Evolutionary conservation across 257 asterid species (phyloP), one percentile per base, ranked within the genome.

Genomic region (Solanum okadae): DNA sequence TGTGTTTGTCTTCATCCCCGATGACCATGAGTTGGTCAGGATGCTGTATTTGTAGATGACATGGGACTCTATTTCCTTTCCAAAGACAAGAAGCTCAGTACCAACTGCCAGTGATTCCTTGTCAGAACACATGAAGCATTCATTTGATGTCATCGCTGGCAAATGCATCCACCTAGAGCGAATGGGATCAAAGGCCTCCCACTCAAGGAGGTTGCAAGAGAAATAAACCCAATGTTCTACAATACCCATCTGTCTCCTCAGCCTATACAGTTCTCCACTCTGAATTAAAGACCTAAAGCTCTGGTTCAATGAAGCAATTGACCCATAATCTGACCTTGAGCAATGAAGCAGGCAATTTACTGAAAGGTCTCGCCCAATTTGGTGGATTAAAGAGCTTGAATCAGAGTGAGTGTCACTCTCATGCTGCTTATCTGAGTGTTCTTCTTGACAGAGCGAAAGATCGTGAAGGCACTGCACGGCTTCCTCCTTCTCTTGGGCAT

Each of bases 21-120:
- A 46, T 3, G 92, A 76, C 93, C 93, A 92, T 33, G 90, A 75
- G 70, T 90, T 86, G 23, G 91, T 90, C 87, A 90, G 27, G 11
- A 92, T 33, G 88, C 91, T 89, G 31, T 92, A 92, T 34, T 89
- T 90, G 86, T 86, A 88, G 27, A 89, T 86, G n/a, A 87, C 88
- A 31, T 72, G 92, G 33, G 87, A 85, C 34, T 77, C 87, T 33
- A 90, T 88, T 31, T 85, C 92, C 89, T 86, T 87, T 34, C 94
- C 93, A 37, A 92, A 90, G 59, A 92, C 90, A n/a, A 92, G 94
- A 67, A 92, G 92, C 83, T 92, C 92, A 11, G 92, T 90, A 31
- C 93, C 93, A 49, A 90, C 93, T 15, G 94, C 94, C 81, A 89
- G 83, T 34, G 93, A 92, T 86, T 92, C 93, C 88, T 89, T 89